Evolutionary conservation across 805 yeast species (phyloP).

Genomic region (Zygotorulaspora sp.): DNA sequence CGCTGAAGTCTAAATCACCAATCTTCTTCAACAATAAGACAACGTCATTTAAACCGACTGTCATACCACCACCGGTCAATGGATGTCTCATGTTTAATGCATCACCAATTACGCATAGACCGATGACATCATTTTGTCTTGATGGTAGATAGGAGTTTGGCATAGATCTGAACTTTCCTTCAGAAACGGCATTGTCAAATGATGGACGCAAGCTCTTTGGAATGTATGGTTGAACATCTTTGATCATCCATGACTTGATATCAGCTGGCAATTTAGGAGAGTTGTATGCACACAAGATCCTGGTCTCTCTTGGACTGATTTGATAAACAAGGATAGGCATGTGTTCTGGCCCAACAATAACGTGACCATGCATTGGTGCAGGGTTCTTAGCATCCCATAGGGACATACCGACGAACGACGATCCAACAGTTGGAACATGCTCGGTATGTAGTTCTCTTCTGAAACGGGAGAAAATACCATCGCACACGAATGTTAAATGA

Average conservation of each 20-base stretch:
- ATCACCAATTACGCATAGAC: constrained; percentile 83
- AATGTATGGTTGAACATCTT: constrained; percentile 59
- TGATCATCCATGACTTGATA: constrained; percentile 53
- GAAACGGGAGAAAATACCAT: constrained; percentile 92
- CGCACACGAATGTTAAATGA: constrained; percentile 72
- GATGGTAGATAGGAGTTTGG: constrained; percentile 92
- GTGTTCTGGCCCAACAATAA: constrained; percentile 68
- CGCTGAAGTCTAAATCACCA: constrained; percentile 43
- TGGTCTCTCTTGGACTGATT: constrained; percentile 73
- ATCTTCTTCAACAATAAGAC: constrained; percentile 53
- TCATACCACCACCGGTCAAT: constrained; percentile 98
- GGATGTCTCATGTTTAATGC: constrained; percentile 98
- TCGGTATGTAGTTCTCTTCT: constrained; percentile 64
- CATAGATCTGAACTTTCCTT: constrained; percentile 69
- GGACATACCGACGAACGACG: constrained; percentile 83
- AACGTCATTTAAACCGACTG: constrained; percentile 88
- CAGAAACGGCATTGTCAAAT: constrained; percentile 57
- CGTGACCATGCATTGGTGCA: constrained; percentile 77
- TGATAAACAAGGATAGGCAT: constrained; percentile 89
- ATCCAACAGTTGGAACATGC: constrained; percentile 62
- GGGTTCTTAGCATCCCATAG: constrained; percentile 75
- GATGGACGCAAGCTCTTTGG: constrained; percentile 66
- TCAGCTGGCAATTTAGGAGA: constrained; percentile 70
- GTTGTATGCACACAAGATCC: constrained; percentile 85
- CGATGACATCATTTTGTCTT: constrained; percentile 60